Evolutionary conservation across 2,329 filamentous ascomycete species (phyloP).

Genomic region (Colletotrichum sp.): DNA sequence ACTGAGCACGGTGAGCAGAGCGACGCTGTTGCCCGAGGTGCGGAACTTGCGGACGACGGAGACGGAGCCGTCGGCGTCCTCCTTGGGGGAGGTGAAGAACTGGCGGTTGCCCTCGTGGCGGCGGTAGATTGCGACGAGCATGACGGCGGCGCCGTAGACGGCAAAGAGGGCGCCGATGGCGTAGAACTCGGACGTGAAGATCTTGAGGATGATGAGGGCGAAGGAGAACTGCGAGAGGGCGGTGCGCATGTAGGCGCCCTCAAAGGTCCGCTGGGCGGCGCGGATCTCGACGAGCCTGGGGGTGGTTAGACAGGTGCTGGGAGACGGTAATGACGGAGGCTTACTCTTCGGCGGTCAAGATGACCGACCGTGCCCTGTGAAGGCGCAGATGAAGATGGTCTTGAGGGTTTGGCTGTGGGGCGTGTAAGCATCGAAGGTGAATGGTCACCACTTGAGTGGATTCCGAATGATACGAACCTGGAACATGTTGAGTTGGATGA

Average conservation of each 20-base stretch:
- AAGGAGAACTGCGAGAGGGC: slow-evolving; percentile 96
- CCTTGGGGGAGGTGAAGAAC: slow-evolving; percentile 72
- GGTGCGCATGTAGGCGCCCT: slow-evolving; percentile 95
- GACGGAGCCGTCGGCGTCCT: slow-evolving; percentile 34
- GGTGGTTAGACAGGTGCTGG: background rate
- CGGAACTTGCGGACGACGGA: slow-evolving; percentile 60
- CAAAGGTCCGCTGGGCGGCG: slow-evolving; percentile 93
- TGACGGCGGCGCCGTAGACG: slow-evolving; percentile 83
- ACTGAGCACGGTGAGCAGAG: slow-evolving; percentile 61
- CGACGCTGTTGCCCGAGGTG: slow-evolving; percentile 67
- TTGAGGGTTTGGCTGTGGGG: slow-evolving; percentile 64
- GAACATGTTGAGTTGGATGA: slow-evolving; percentile 1
- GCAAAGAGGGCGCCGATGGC: slow-evolving; percentile 95
- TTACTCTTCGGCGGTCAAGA: slow-evolving; percentile 79
- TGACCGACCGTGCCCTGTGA: slow-evolving; percentile 83
- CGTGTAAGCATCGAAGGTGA: background rate
- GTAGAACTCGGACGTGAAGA: slow-evolving; percentile 97
- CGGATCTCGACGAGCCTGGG: slow-evolving; percentile 85
- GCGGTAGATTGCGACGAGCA: slow-evolving; percentile 83
- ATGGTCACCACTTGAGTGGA: background rate
- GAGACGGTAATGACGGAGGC: background rate
- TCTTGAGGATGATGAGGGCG: slow-evolving; percentile 90
- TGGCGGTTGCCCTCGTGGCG: slow-evolving; percentile 92
- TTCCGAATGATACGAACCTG: slow-evolving; percentile 2
- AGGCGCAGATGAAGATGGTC: slow-evolving; percentile 79